phyloP scores from a whole-genome alignment of 177 flowering plant genomes.

The Vitis hybrid region DNA sequence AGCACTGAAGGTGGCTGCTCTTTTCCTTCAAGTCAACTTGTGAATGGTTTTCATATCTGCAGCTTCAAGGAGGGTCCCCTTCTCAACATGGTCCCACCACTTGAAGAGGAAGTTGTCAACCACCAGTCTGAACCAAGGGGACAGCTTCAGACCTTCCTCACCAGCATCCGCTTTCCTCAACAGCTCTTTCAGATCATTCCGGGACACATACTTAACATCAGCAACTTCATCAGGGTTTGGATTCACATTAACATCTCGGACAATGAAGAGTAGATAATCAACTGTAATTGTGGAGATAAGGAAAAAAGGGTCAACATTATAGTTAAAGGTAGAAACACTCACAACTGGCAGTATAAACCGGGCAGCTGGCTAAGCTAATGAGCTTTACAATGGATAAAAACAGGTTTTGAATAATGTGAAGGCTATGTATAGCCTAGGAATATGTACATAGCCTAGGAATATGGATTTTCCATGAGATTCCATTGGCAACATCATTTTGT shows the following conservation, averaged over 20 bases:
- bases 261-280: conserved; percentile 94
- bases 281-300: conserved; percentile 43
- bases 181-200: conserved; percentile 78
- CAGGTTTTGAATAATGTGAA: no score
- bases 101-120: conserved; percentile 90
- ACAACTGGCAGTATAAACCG: neutral
- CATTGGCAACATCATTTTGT: no score
- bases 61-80: conserved; percentile 64
- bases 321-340: neutral
- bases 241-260: conserved; percentile 65
- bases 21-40: conserved; percentile 39
- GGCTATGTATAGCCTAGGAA: no score
- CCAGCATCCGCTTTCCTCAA: conserved; percentile 89
- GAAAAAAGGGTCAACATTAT: neutral
- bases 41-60: conserved; percentile 92
- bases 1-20: conserved; percentile 5
- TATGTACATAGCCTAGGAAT: no score
- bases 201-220: conserved; percentile 73
- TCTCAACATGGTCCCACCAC: conserved; percentile 95
- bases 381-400: no score
- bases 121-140: conserved; percentile 94
- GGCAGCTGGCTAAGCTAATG: no score
- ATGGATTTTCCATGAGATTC: neutral
- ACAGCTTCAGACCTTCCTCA: conserved; percentile 83
- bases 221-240: conserved; percentile 97